These are phyloP conservation scores for Thelonectria blattea DNA, from an alignment of 2,329 filamentous ascomycete genomes.

Conservation along the genomic window DNA sequence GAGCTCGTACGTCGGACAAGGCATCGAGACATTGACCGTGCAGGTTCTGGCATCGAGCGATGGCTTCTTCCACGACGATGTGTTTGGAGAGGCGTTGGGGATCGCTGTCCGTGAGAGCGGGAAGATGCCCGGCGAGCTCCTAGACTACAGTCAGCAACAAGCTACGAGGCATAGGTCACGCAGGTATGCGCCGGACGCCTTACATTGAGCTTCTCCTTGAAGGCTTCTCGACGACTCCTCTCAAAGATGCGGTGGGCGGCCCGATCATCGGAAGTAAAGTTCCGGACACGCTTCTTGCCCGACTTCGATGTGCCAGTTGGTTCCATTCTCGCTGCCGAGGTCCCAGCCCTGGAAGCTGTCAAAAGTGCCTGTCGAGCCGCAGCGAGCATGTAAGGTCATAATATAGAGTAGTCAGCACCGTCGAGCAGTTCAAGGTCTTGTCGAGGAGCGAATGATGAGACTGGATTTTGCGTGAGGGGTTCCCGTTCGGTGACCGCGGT, in stretches of 20 bases:
- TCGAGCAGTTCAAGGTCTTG: no score
- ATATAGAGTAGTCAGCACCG: background rate
- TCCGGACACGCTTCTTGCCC: conserved; percentile 44
- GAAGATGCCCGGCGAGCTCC: conserved; percentile 45
- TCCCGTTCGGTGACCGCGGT: background rate
- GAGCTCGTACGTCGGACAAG: conserved; percentile 21
- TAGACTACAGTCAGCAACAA: conserved; percentile 20
- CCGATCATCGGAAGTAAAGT: conserved; percentile 49
- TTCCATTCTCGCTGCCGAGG: background rate
- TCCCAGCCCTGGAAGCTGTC: background rate
- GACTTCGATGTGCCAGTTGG: conserved; percentile 8
- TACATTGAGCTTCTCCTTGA: conserved; percentile 47
- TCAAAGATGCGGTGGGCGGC: conserved; percentile 50
- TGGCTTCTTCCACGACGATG: conserved; percentile 46
- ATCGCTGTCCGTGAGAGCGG: conserved; percentile 42
- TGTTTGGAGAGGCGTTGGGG: conserved; percentile 48
- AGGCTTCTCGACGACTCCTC: conserved; percentile 48
- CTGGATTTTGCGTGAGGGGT: no score
- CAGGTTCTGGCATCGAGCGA: conserved; percentile 39
- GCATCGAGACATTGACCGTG: conserved; percentile 28
- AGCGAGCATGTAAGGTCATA: background rate
- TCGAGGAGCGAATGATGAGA: no score
- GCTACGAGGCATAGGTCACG: no score
- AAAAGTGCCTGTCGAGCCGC: background rate
- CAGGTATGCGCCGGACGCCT: conserved; percentile 18